These are phyloP conservation scores for Sporothrix luriei DNA, from an alignment of 2,329 filamentous ascomycete species.

Conservation along the genomic window DNA sequence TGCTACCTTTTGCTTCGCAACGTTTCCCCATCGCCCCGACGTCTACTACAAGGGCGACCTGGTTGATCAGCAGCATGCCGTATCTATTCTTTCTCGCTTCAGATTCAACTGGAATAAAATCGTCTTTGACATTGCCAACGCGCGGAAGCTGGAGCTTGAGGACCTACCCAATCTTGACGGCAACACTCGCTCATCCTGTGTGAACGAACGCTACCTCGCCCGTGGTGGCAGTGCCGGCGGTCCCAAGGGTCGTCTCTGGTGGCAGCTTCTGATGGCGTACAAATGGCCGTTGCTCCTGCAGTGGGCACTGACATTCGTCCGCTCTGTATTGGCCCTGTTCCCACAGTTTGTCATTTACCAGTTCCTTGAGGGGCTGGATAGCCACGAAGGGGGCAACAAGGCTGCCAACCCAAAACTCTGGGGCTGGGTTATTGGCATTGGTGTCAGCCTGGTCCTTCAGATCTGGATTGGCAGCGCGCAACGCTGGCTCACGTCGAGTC, in stretches of 20 bases:
- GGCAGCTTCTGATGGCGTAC: constrained; percentile 41
- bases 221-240: constrained; percentile 36
- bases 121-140: constrained; percentile 41
- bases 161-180: constrained; percentile 43
- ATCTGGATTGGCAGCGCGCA: constrained; percentile 41
- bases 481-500: constrained; percentile 43
- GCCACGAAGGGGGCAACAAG: constrained; percentile 32
- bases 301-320: constrained; percentile 42
- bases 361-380: constrained; percentile 43
- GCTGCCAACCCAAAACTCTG: constrained; percentile 39
- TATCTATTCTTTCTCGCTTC: constrained; percentile 40
- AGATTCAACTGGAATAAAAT: constrained; percentile 43
- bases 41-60: constrained; percentile 41
- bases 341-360: constrained; percentile 45
- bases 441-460: constrained; percentile 41
- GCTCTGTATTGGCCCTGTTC: constrained; percentile 41
- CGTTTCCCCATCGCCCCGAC: constrained; percentile 43
- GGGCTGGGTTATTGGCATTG: constrained; percentile 42
- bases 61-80: constrained; percentile 45
- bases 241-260: constrained; percentile 41
- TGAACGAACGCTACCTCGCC: constrained; percentile 36
- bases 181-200: constrained; percentile 40
- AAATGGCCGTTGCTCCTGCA: constrained; percentile 40
- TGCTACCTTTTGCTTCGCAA: constrained; percentile 39
- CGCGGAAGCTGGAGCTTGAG: constrained; percentile 41